Evolutionary conservation across 768 basidiomycete genomes (phyloP), one percentile per base, ranked within the genome.

Genomic region (Erythrobasidium yunnanense): DNA sequence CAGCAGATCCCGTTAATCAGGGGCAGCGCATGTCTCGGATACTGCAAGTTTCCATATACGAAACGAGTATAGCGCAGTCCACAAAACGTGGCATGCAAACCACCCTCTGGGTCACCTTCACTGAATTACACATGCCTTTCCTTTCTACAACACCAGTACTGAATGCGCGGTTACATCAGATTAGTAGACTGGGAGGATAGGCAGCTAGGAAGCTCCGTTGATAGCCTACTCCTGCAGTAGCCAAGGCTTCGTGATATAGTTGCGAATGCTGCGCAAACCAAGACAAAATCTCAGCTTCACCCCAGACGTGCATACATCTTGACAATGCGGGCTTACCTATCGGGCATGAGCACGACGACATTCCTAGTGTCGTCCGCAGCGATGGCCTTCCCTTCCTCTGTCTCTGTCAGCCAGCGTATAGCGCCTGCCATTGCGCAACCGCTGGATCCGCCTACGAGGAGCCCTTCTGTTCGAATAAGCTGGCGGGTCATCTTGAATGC

Each of bases 391-490:
- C 92, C 93, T 50, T 82, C 82, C 4, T 82, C 81, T 4, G 81
- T 84, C 32, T 71, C 47, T 69, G 81, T 84, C 62, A 99, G 78
- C 84, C 87, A 96, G 55, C 81, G 75, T 46, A 95, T 73, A 3
- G 88, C 82, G 47, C 87, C 90, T 25, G 84, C 81, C 38, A 97
- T 78, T 0, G 86, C 84, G 74, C 87, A 89, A 0, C 95, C 95
- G 70, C 87, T 88, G 73, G 88, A 92, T 1, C 95, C 95, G 5
- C 95, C 95, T 2, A 95, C 87, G 1, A 99, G 80, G 7, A 97
- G 81, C 0, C 88, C 92, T 77, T 96, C 93, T 32, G 78, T 81
- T 56, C 84, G 81, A 83, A 95, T 95, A 25, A 95, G 74, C 33
- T 79, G 76, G 66, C 85, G 81, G 5, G 89, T 86, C 17, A 85